Evolutionary conservation across 345 rosid species (phyloP).

Genomic region (Salix purpurea): DNA sequence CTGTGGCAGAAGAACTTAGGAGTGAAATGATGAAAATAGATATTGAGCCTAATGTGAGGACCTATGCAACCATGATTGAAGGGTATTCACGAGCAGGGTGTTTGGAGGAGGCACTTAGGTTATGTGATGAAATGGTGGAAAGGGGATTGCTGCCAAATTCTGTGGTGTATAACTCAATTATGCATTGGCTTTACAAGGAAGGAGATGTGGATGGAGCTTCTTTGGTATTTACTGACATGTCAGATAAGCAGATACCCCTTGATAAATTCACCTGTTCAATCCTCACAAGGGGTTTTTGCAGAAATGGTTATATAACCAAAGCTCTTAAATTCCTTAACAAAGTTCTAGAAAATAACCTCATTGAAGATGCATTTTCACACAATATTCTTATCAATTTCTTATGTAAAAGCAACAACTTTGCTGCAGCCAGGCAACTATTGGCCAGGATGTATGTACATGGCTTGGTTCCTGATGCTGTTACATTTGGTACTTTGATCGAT

Average conservation of each 20-base stretch:
- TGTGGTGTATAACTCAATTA: conserved; percentile 11
- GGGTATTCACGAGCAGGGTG: conserved; percentile 12
- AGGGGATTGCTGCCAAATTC: conserved; percentile 12
- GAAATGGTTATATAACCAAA: conserved; percentile 27
- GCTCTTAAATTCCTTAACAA: conserved; percentile 9
- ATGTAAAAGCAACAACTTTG: conserved; percentile 5
- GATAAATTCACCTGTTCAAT: conserved; percentile 52
- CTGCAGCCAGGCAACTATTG: conserved; percentile 5
- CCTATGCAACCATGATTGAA: conserved; percentile 21
- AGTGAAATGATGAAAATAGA: conserved; percentile 11
- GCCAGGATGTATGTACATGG: conserved; percentile 12
- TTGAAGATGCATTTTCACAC: conserved; percentile 8
- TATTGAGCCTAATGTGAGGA: conserved; percentile 12
- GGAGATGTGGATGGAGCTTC: conserved; percentile 50
- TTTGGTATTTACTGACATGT: conserved; percentile 44
- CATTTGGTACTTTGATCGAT: conserved; percentile 13
- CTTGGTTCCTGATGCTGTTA: conserved; percentile 13
- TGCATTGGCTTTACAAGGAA: conserved; percentile 31
- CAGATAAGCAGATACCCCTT: conserved; percentile 30
- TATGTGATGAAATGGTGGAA: conserved; percentile 16
- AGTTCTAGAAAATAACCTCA: neutral
- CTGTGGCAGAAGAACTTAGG: conserved; percentile 11
- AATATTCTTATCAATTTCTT: conserved; percentile 7
- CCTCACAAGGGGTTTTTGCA: conserved; percentile 45
- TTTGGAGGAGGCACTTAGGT: conserved; percentile 15